Percentiles rank a stretch among this genome's conserved stretches.
Evolutionary conservation across 1,284 basidiomycete species (phyloP).

Genomic region (Peniophora sp.): DNA sequence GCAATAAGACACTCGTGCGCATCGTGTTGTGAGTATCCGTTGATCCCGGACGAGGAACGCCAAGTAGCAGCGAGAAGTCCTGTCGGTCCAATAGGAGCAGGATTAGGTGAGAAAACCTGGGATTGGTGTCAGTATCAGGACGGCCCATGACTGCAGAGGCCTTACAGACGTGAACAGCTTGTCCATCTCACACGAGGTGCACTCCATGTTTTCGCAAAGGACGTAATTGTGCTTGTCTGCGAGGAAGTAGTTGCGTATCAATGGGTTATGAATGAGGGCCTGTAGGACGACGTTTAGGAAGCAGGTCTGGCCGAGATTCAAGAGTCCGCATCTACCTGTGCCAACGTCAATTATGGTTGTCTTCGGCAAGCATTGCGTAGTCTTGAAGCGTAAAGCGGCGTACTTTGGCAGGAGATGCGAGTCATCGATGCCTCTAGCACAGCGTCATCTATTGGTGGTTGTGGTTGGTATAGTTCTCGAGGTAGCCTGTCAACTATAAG

Average conservation of each 20-base stretch:
- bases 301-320: slow-evolving; percentile 93
- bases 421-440: slow-evolving; percentile 25
- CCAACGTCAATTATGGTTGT: background rate
- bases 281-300: slow-evolving; percentile 93
- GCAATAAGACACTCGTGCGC: slow-evolving; percentile 89
- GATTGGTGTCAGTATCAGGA: slow-evolving; percentile 1
- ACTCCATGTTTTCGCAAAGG: slow-evolving; percentile 67
- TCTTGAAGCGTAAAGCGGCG: background rate
- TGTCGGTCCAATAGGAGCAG: slow-evolving; percentile 74
- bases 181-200: slow-evolving; percentile 95
- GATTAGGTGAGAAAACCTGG: slow-evolving; percentile 64
- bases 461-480: slow-evolving; percentile 38
- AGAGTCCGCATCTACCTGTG: slow-evolving; percentile 76
- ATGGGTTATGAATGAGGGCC: slow-evolving; percentile 87
- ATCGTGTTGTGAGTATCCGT: slow-evolving; percentile 91
- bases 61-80: slow-evolving; percentile 84
- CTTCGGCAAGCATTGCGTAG: background rate
- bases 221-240: slow-evolving; percentile 75
- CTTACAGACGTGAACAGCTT: slow-evolving; percentile 67
- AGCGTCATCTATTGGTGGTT: slow-evolving; percentile 31
- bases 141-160: background rate
- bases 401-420: slow-evolving; percentile 59
- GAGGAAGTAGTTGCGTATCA: slow-evolving; percentile 86
- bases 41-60: slow-evolving; percentile 77
- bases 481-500: slow-evolving; percentile 27